Conservation (phyloP, 1,284 basidiomycete species). For the Naganishia sp. region DNA sequence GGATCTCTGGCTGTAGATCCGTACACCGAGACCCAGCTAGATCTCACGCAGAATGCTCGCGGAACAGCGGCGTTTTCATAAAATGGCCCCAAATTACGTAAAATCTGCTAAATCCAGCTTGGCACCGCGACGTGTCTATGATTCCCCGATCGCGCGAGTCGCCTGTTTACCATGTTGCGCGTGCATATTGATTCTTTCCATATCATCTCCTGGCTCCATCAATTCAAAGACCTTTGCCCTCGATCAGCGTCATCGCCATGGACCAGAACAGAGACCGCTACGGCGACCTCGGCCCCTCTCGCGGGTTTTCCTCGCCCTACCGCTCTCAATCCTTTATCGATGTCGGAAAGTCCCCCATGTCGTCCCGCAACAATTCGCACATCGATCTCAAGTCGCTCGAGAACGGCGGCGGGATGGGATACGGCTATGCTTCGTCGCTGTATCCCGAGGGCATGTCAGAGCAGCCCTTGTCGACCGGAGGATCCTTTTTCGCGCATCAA, state of each 20-base stretch:
- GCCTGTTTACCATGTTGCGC: too few species aligned
- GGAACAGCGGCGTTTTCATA: too few species aligned
- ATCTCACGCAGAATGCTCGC: too few species aligned
- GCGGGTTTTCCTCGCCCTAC: background rate
- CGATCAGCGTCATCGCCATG: background rate
- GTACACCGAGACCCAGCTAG: too few species aligned
- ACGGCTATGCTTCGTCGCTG: background rate
- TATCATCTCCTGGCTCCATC: background rate
- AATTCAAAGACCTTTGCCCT: background rate
- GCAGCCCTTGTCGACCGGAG: constrained; percentile 9
- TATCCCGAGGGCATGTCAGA: constrained; percentile 12
- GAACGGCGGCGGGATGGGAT: constrained; percentile 7
- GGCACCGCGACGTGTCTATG: too few species aligned
- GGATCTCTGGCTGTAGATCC: too few species aligned
- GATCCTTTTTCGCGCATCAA: constrained; percentile 20
- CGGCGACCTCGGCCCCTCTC: background rate
- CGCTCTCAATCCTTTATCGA: constrained; percentile 16
- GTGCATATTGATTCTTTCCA: too few species aligned
- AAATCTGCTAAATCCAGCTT: too few species aligned
- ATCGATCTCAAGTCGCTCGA: constrained; percentile 17
- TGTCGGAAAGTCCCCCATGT: constrained; percentile 19
- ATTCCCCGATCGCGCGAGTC: too few species aligned
- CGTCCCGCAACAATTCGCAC: constrained; percentile 4
- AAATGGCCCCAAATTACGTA: too few species aligned
- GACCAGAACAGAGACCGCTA: constrained; percentile 5